phyloP scores from a whole-genome alignment of 257 asterid species.

The Nemophila menziesii region DNA sequence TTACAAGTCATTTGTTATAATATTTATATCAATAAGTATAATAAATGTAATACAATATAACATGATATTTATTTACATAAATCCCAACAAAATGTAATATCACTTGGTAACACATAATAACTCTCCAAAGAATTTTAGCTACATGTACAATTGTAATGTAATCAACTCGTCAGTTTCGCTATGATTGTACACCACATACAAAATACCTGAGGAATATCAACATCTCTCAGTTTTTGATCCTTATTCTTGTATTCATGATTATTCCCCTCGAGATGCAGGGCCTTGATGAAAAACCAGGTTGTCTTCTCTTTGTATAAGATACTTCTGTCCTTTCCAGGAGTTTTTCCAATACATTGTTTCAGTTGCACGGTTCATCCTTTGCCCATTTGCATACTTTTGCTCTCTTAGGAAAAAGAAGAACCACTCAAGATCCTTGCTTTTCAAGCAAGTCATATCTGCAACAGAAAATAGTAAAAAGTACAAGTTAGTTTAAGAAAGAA shows the following conservation, averaged over 20 bases:
- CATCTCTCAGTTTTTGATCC: constrained; percentile 38
- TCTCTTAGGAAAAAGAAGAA: constrained; percentile 84
- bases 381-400: constrained; percentile 69
- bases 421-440: constrained; percentile 76
- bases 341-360: constrained; percentile 80
- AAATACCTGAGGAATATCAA: constrained; percentile 49
- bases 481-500: too few species aligned
- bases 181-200: too few species aligned
- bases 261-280: constrained; percentile 77
- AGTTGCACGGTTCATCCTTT: constrained; percentile 70
- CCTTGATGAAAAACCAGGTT: constrained; percentile 79
- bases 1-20: too few species aligned
- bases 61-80: too few species aligned
- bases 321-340: constrained; percentile 67
- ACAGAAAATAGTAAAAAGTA: not conserved
- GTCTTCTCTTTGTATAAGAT: constrained; percentile 17
- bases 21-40: too few species aligned
- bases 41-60: too few species aligned
- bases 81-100: too few species aligned
- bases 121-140: too few species aligned
- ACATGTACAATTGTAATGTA: too few species aligned
- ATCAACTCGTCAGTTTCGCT: too few species aligned
- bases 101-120: too few species aligned
- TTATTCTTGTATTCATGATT: constrained; percentile 51
- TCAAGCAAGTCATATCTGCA: constrained; percentile 58